Base-by-base conservation (phyloP, 2,329 filamentous ascomycete species). In the Cytospora chrysosperma region DNA sequence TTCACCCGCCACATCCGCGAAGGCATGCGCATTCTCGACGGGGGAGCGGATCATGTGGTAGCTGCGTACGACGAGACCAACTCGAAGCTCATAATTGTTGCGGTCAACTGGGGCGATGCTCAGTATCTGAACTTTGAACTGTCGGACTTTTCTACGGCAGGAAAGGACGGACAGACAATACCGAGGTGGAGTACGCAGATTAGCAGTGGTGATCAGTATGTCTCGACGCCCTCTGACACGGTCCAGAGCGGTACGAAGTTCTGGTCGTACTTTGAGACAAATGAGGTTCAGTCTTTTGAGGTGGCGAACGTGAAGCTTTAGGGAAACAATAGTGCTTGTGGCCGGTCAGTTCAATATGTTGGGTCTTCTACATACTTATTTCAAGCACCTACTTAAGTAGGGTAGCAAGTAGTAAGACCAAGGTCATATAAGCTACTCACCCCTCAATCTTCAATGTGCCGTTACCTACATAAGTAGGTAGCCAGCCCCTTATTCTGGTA, bases 71-170 rank as follows among this genome's bases (percentile, higher is more conserved):
- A 79, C 53, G 60, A 69, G 1, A 55, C 53, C 27, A 68, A 52
- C 7, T 68, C 71, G 59, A 77, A 72, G 69, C 69, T 79, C 59
- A 67, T 77, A 15, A 73, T 79, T 61, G 75, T 78, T 5, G 75
- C 74, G 6, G 73, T 75, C 17, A 80, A 80, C 68, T 79, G 74
- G 73, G 74, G 69, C 26, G 55, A 54, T 13, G 71, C 71, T 24
- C 75, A 77, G 67, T 74, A 77, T 57, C 64, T 77, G 40, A 75
- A 73, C 63, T 79, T 79, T 67, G 76, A 79, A 28, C 65, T 79
- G 26, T 71, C 72, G 2, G 67, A 61, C 30, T 79, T 79, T 67
- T 65, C 62, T 24, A 69, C 70, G 28, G 63, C 71, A 3, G 71
- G 73, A 7, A 67, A 66, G 3, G 62, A 72, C 50, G 76, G 75